Evolutionary conservation across 1,139 yeast species (phyloP).

Genomic region (Diutina neorugosa): DNA sequence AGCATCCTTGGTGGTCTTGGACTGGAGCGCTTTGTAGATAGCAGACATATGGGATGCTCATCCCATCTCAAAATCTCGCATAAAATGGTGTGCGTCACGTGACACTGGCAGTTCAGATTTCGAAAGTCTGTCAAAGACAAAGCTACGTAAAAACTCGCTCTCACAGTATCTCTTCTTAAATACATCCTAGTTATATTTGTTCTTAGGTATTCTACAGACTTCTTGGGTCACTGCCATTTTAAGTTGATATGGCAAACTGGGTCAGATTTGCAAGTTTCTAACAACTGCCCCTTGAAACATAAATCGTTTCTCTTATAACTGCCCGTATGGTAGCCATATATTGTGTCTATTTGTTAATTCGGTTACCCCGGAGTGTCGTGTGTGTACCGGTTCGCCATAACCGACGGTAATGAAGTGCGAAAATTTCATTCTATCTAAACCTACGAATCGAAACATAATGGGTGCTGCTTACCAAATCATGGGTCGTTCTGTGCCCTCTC

Average conservation of each 20-base stretch:
- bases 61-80: not conserved
- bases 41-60: constrained; percentile 35
- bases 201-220: too few relatives aligned
- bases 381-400: not conserved
- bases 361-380: not conserved
- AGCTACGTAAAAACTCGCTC: too few relatives aligned
- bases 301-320: too few relatives aligned
- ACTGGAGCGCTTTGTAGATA: constrained; percentile 57
- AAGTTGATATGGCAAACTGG: too few relatives aligned
- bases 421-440: not conserved
- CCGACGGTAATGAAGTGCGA: not conserved
- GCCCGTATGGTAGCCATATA: too few relatives aligned
- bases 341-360: not conserved
- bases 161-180: too few relatives aligned
- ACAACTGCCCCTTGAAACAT: too few relatives aligned
- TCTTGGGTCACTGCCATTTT: too few relatives aligned
- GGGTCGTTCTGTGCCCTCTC: constrained; percentile 68
- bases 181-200: too few relatives aligned
- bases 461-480: constrained; percentile 71
- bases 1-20: constrained; percentile 29
- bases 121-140: too few relatives aligned
- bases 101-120: too few relatives aligned
- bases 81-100: not conserved
- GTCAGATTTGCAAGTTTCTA: too few relatives aligned
- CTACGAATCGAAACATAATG: constrained; percentile 25